Evolutionary conservation across 768 basidiomycete species (phyloP).

Genomic region (Hysterangium stoloniferum): DNA sequence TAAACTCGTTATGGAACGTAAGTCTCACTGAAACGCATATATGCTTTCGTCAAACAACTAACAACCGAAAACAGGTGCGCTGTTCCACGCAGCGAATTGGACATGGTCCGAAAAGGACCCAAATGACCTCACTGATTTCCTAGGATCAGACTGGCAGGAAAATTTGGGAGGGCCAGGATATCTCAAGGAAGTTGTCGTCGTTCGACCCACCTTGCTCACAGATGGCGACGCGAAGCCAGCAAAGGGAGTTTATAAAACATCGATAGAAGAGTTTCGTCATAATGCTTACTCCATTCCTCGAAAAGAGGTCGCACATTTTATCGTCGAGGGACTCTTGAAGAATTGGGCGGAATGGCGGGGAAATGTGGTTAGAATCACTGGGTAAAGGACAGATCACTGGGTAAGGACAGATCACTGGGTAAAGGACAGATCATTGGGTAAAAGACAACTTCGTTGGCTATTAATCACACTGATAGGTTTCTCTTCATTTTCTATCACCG

Average conservation of each 20-base stretch:
- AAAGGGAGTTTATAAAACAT: constrained; percentile 22
- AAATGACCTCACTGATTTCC: constrained; percentile 33
- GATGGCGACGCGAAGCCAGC: constrained; percentile 39
- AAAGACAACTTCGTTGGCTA: too few species aligned
- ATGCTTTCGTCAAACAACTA: too few species aligned
- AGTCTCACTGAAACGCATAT: too few species aligned
- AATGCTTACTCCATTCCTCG: constrained; percentile 48
- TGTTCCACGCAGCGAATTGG: constrained; percentile 43
- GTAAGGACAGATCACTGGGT: constrained; percentile 51
- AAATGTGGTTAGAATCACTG: constrained; percentile 41
- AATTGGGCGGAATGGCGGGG: constrained; percentile 48
- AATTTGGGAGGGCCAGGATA: constrained; percentile 37
- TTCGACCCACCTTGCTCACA: constrained; percentile 52
- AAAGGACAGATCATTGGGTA: too few species aligned
- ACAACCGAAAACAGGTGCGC: constrained; percentile 18
- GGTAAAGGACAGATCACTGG: constrained; percentile 32
- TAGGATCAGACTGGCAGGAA: constrained; percentile 35
- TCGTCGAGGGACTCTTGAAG: constrained; percentile 38
- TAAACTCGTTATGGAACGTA: constrained; percentile 51
- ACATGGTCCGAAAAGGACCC: constrained; percentile 36
- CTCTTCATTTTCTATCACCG: too few species aligned
- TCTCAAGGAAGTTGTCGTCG: constrained; percentile 36
- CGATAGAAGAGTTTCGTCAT: constrained; percentile 33
- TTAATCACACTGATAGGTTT: too few species aligned
- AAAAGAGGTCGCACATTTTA: constrained; percentile 58